Base-by-base conservation (phyloP, 352 stramenopile genomes). In the Phytophthora melonis region DNA sequence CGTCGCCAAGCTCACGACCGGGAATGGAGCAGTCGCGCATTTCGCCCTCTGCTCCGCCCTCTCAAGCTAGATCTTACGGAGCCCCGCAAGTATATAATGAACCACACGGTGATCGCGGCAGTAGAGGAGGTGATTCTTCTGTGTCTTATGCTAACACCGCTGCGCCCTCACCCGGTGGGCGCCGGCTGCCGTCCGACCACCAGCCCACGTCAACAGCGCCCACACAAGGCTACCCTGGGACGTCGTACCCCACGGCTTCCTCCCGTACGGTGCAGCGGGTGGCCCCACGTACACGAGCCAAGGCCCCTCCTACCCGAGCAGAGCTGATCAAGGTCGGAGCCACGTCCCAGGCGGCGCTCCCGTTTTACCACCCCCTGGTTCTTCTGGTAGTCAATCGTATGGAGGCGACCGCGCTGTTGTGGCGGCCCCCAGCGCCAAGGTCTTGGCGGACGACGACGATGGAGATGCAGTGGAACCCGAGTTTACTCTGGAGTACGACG, bases 401-500 rank as follows among this genome's bases (percentile, higher is more conserved):
- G 64, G 53, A 53, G 45, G 45, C 66, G 56, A 64, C 16, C 59
- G 13, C n/a, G 13, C 16, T 2, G 41, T 39, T 68, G 60, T 53
- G 18, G 21, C 60, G 19, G 34, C 41, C 23, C 27, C 58, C n/a
- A 61, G 27, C 13, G 27, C 67, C 43, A 78, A 74, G 56, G 58
- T 77, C 49, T 50, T 81, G 13, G 74, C 61, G 6, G 87, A 94
- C 54, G 87, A 94, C 41, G 87, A 94, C 58, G 85, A 92, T 63
- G 79, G 16, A 9, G 87, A 92, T 5, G 81, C 75, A 18, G 70
- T 65, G 27, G 86, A 78, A 19, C 82, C 86, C 5, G 84, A 93
- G 73, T 94, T 94, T 71, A 91, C 76, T 5, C 75, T 94, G 53
- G 79, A 94, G 64, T 94, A 94, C 67, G 87, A 94, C 59, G 87